Percentiles rank a stretch among this genome's conserved stretches.
These are phyloP conservation scores for Trypanosomatidae sp. DNA, from an alignment of 208 protist species.

Conservation along the genomic window DNA sequence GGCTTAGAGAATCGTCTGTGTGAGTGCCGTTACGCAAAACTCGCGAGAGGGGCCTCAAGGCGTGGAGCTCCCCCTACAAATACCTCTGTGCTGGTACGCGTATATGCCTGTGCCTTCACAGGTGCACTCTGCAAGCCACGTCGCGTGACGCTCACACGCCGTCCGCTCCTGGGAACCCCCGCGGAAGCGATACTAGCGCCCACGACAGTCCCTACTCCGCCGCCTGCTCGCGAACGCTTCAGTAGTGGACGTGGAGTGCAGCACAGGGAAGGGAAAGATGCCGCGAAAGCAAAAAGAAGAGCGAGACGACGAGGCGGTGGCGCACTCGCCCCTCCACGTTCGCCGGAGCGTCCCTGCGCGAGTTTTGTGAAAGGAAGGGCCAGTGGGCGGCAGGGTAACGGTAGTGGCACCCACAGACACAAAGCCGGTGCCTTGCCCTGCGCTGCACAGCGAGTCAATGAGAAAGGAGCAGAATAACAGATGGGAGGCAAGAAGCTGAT, in stretches of 20 bases:
- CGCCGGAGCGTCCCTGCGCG: not conserved
- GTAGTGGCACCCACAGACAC: not conserved
- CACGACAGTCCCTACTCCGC: not conserved
- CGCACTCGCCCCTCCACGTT: not conserved
- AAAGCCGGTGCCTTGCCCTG: not conserved
- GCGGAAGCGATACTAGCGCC: not conserved
- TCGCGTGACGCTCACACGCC: not conserved
- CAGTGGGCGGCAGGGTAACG: not conserved
- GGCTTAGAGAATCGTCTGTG: not conserved
- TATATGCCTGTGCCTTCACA: not conserved
- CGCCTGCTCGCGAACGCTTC: not conserved
- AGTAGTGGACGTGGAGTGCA: not conserved
- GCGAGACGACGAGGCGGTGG: not conserved
- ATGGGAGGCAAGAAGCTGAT: not conserved
- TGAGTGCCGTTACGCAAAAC: not conserved
- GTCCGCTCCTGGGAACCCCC: not conserved
- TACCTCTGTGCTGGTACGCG: no score
- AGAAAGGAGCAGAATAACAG: not conserved
- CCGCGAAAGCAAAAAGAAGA: not conserved
- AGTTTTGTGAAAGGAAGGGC: not conserved
- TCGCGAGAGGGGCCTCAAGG: not conserved
- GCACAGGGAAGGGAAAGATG: not conserved
- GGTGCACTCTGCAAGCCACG: not conserved
- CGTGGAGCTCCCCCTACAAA: not conserved
- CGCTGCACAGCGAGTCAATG: not conserved